These are phyloP conservation scores for Porcisia hertigi DNA, from an alignment of 208 protist genomes.

Conservation along the genomic window DNA sequence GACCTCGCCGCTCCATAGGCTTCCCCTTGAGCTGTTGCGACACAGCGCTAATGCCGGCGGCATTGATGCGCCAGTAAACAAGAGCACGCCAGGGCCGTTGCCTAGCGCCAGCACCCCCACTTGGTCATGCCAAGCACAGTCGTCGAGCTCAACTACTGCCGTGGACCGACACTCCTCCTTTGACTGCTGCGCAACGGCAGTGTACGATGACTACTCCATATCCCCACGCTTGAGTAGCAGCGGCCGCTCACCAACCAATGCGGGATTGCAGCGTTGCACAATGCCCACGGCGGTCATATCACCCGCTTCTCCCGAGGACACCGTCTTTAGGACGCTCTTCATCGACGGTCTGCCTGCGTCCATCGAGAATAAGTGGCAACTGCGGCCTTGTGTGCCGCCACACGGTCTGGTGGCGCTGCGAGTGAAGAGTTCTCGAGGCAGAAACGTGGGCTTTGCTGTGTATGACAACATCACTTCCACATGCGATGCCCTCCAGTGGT, in stretches of 20 bases:
- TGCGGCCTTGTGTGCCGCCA: slow-evolving; percentile 51
- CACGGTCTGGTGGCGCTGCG: slow-evolving; percentile 46
- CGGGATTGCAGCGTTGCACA: not conserved
- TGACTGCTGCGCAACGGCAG: not conserved
- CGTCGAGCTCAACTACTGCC: not conserved
- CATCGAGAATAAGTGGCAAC: slow-evolving; percentile 42
- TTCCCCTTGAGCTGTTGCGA: not conserved
- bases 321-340: slow-evolving; percentile 41
- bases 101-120: slow-evolving; percentile 3
- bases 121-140: not conserved
- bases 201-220: not conserved
- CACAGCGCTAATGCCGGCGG: slow-evolving; percentile 6
- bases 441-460: slow-evolving; percentile 62
- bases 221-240: slow-evolving; percentile 3
- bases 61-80: not conserved
- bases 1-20: not conserved
- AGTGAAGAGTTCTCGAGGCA: slow-evolving; percentile 43
- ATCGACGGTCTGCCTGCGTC: slow-evolving; percentile 43
- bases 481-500: slow-evolving; percentile 49
- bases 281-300: not conserved
- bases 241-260: not conserved
- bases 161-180: not conserved
- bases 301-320: not conserved
- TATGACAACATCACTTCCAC: slow-evolving; percentile 45
- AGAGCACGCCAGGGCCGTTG: not conserved